These are phyloP conservation scores for Candida ponderosae DNA, from an alignment of 805 yeast genomes.

Conservation along the genomic window DNA sequence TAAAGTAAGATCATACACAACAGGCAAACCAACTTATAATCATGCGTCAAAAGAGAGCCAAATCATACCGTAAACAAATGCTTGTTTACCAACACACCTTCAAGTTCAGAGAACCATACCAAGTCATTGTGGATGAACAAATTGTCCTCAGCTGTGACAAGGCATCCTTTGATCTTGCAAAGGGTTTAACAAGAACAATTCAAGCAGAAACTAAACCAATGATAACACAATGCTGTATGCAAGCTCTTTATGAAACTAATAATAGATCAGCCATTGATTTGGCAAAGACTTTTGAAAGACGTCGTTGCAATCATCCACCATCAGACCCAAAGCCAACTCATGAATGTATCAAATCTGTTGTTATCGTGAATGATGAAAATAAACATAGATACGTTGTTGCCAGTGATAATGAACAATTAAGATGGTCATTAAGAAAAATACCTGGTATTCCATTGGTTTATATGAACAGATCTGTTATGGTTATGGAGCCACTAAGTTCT, in stretches of 20 bases:
- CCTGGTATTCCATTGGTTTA: constrained; percentile 90
- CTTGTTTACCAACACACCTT: constrained; percentile 76
- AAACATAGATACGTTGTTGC: constrained; percentile 91
- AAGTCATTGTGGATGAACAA: constrained; percentile 79
- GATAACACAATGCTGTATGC: constrained; percentile 95
- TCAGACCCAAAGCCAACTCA: constrained; percentile 52
- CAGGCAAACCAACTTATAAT: too few relatives aligned
- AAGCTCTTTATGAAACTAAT: constrained; percentile 64
- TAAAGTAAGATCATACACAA: too few relatives aligned
- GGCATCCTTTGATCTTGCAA: constrained; percentile 69
- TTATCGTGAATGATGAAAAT: constrained; percentile 64
- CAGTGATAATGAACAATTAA: constrained; percentile 63
- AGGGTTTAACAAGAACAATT: constrained; percentile 71
- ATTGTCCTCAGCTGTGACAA: constrained; percentile 57
- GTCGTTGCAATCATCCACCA: constrained; percentile 84
- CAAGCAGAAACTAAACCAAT: constrained; percentile 83
- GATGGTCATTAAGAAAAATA: constrained; percentile 60
- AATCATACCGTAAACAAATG: constrained; percentile 89
- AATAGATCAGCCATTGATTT: constrained; percentile 71
- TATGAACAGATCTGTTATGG: constrained; percentile 87
- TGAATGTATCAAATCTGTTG: constrained; percentile 72
- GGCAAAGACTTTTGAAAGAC: constrained; percentile 81
- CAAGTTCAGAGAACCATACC: constrained; percentile 91
- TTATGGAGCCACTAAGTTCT: constrained; percentile 86
- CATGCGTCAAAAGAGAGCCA: constrained; percentile 97